Evolutionary conservation across 2,329 filamentous ascomycete species (phyloP).

Genomic region (Fusarium chaquense): DNA sequence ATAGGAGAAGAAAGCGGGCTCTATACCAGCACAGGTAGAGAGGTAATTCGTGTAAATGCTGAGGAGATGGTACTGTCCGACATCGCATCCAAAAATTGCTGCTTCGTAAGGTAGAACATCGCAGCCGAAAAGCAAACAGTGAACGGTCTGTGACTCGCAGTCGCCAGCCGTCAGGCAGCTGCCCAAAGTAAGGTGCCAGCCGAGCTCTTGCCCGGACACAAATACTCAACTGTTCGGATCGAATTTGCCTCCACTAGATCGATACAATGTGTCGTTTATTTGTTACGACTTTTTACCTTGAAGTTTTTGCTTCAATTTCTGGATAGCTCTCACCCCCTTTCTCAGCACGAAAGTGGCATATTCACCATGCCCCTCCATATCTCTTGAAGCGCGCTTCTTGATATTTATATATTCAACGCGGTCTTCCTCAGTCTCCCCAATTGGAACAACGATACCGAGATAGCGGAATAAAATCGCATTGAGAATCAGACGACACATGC

Average conservation of each 20-base stretch:
- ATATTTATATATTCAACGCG: conserved; percentile 42
- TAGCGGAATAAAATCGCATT: conserved; percentile 53
- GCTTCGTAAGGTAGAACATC: not conserved
- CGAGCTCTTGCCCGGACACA: not conserved
- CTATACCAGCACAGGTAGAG: not conserved
- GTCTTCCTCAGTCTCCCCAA: conserved; percentile 42
- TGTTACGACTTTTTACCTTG: not conserved
- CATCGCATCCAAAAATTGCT: not conserved
- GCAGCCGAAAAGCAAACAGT: not conserved
- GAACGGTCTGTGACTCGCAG: not conserved
- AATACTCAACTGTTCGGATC: no score
- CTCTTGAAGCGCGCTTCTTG: conserved; percentile 38
- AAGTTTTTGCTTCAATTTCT: conserved; percentile 43
- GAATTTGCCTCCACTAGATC: no score
- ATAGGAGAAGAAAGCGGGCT: not conserved
- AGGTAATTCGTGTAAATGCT: no score
- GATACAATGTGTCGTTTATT: not conserved
- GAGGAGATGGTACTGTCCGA: accelerated
- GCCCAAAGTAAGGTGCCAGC: not conserved
- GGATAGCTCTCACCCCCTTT: conserved; percentile 15
- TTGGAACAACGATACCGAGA: conserved; percentile 36
- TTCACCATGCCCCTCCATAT: conserved; percentile 47
- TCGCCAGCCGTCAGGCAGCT: not conserved
- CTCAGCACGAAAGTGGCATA: conserved; percentile 46
- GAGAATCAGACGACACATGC: conserved; percentile 54